Base-by-base conservation (phyloP, 768 basidiomycete genomes). In the Clavulina sp. region DNA sequence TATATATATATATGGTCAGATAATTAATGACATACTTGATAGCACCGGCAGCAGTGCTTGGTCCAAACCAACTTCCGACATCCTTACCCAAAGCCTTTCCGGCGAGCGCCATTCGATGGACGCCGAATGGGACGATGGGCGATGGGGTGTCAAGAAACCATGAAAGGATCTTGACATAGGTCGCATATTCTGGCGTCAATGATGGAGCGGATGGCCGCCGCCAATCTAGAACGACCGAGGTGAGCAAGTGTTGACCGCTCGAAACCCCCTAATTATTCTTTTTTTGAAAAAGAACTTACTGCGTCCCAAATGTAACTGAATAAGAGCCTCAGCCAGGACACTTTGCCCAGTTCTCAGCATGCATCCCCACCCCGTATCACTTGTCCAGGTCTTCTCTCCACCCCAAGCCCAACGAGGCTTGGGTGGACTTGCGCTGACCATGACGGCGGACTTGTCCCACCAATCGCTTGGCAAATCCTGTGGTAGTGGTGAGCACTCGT, bases 51-150 rank as follows among this genome's bases (percentile, higher is more conserved):
- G 93, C 95, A 0, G 86, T 89, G 61, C 86, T 92, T 0, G 93
- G 93, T 0, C 93, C 93, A 60, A 97, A 97, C 93, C 93, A 97
- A 64, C 89, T 84, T 1, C 93, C 93, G 0, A 96, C 84, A 57
- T 89, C 86, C 55, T 86, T 96, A 9, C 93, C 93, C 1, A 96
- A 73, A 58, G 91, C 83, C 61, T 96, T 92, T 0, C 93, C 93
- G 0, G 91, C 83, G 21, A 91, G 69, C 0, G 92, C 92, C 83
- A 99, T 95, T 44, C 88, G 76, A 65, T 99, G 93, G 4, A 99
- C 86, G 57, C 85, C 84, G 63, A 99, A 99, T 0, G 93, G 93
- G 18, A 82, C 79, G 29, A 81, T 70, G 0, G 84, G 77, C 0
- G 80, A 73, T 0, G 92, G 92, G 2, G 82, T 80, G 62, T 99